A percentile compares a stretch with the other conserved stretches of the same genome.
Conservation (phyloP, 1,284 basidiomycete species). For the Dichomitus squalens region DNA sequence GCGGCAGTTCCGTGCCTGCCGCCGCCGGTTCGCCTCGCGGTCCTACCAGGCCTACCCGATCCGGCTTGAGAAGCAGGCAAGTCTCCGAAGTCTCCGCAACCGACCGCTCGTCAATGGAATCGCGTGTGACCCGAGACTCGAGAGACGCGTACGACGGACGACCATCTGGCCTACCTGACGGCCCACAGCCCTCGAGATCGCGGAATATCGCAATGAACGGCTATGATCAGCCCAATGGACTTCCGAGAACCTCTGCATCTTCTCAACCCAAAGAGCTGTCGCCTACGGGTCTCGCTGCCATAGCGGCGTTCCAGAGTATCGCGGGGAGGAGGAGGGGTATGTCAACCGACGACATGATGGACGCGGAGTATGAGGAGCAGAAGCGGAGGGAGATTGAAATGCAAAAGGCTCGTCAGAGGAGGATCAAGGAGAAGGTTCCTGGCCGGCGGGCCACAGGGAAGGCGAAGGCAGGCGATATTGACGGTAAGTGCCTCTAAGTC, state of each 20-base stretch:
- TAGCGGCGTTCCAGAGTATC: constrained; percentile 69
- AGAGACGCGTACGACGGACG: constrained; percentile 31
- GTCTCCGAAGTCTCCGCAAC: constrained; percentile 35
- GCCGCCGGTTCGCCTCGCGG: constrained; percentile 27
- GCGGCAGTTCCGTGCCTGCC: constrained; percentile 30
- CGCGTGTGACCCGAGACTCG: constrained; percentile 28
- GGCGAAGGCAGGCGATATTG: constrained; percentile 70
- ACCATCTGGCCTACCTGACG: constrained; percentile 23
- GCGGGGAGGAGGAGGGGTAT: constrained; percentile 58
- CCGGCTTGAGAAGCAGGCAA: constrained; percentile 36
- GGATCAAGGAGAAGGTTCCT: constrained; percentile 67
- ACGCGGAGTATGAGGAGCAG: constrained; percentile 49
- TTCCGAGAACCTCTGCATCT: constrained; percentile 12
- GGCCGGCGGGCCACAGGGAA: constrained; percentile 55
- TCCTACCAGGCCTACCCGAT: constrained; percentile 37
- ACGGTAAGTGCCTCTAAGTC: constrained; percentile 52
- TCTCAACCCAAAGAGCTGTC: constrained; percentile 31
- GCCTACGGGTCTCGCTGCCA: constrained; percentile 53
- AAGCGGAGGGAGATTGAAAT: constrained; percentile 59
- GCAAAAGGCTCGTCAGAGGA: constrained; percentile 61
- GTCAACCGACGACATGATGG: constrained; percentile 46
- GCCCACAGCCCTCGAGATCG: constrained; percentile 18
- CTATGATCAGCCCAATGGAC: constrained; percentile 19
- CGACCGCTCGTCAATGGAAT: constrained; percentile 32
- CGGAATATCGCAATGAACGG: constrained; percentile 27